phyloP scores from a whole-genome alignment of 2,329 filamentous ascomycete species.

The Phaeophleospora eucalypticola region DNA sequence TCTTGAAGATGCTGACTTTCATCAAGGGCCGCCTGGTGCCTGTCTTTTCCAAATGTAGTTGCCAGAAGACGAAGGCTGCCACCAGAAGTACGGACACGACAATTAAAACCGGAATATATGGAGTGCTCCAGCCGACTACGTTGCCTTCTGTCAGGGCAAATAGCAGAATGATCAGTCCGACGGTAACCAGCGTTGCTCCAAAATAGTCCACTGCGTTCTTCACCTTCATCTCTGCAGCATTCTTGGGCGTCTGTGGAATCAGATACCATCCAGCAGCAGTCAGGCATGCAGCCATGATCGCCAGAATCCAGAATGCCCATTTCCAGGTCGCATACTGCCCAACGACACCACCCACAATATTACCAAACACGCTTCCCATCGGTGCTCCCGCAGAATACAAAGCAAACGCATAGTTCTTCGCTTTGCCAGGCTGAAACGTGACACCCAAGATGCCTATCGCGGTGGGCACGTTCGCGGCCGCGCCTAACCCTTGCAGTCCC shows the following conservation, averaged over 20 bases:
- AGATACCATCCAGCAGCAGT: conserved; percentile 56
- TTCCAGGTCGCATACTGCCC: conserved; percentile 61
- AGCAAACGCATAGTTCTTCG: conserved; percentile 68
- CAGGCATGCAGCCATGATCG: conserved; percentile 56
- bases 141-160: conserved; percentile 68
- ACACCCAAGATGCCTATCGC: conserved; percentile 66
- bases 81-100: conserved; percentile 56
- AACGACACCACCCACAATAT: conserved; percentile 60
- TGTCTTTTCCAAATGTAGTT: conserved; percentile 55
- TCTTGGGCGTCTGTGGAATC: conserved; percentile 51
- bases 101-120: conserved; percentile 60
- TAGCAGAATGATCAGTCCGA: conserved; percentile 58
- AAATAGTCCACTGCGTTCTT: conserved; percentile 61
- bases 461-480: conserved; percentile 66
- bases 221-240: conserved; percentile 19
- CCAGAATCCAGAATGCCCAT: conserved; percentile 64
- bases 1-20: conserved; percentile 62
- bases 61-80: conserved; percentile 57
- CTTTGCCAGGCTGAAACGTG: conserved; percentile 62
- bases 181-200: conserved; percentile 60
- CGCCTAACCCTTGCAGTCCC: conserved; percentile 63
- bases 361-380: conserved; percentile 61
- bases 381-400: conserved; percentile 62
- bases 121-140: conserved; percentile 61
- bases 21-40: conserved; percentile 55